These are phyloP conservation scores for Metarhizium anisopliae DNA, from an alignment of 2,329 filamentous ascomycete genomes.

Conservation along the genomic window DNA sequence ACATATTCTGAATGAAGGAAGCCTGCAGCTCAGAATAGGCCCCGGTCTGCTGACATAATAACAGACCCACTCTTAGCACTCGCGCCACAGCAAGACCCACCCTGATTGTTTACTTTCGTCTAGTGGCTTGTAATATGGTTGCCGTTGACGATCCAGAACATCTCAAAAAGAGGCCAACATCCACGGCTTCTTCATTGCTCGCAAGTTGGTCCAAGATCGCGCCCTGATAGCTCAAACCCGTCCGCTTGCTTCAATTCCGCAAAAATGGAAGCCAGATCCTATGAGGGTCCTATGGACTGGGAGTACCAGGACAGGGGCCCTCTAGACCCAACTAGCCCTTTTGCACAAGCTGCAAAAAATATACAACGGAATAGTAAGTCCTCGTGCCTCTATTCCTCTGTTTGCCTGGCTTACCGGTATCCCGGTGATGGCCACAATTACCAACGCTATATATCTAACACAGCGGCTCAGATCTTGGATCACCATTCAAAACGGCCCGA, in stretches of 20 bases:
- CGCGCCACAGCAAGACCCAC: conserved; percentile 5
- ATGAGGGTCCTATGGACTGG: conserved; percentile 58
- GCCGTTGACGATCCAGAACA: conserved; percentile 14
- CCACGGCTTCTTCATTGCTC: not conserved
- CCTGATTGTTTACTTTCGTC: conserved; percentile 25
- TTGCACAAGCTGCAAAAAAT: conserved; percentile 41
- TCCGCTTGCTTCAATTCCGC: not conserved
- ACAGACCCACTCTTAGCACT: conserved; percentile 7
- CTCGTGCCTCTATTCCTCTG: not conserved
- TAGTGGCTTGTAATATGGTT: conserved; percentile 12
- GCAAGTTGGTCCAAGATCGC: not conserved
- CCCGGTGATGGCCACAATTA: not conserved
- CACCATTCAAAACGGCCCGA: conserved; percentile 27
- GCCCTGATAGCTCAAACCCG: not conserved
- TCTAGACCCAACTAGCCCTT: conserved; percentile 53
- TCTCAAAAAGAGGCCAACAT: not conserved
- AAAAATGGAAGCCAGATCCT: conserved; percentile 45
- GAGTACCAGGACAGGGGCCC: conserved; percentile 51
- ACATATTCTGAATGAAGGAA: not conserved
- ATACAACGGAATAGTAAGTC: conserved; percentile 33
- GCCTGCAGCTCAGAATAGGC: not conserved
- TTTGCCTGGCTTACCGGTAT: not conserved
- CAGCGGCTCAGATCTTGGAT: conserved; percentile 24
- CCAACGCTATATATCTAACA: conserved; percentile 11
- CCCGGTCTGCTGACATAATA: conserved; percentile 22